Percentiles rank a stretch among this genome's conserved stretches.
phyloP scores from a whole-genome alignment of 305 asterid species.

The Solanum hybrid region DNA sequence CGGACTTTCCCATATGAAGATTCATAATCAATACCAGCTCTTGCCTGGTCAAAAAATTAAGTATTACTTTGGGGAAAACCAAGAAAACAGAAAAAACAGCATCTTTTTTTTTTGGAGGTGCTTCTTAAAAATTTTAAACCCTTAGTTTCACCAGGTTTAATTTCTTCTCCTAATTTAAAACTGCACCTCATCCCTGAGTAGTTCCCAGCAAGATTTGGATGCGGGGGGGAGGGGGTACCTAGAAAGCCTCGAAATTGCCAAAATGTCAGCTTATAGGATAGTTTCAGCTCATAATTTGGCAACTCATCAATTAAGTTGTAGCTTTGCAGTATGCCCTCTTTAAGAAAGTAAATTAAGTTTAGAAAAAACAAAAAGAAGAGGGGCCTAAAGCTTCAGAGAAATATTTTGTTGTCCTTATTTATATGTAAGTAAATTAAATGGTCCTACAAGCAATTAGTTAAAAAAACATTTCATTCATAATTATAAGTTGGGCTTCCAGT shows the following conservation, averaged over 20 bases:
- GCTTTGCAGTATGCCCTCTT: background rate
- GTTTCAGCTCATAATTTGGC: background rate
- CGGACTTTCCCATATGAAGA: constrained; percentile 89
- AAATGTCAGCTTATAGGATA: background rate
- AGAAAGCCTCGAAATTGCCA: background rate
- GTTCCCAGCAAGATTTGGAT: background rate
- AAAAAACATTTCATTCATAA: background rate
- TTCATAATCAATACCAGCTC: constrained; percentile 93
- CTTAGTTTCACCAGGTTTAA: background rate
- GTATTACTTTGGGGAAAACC: background rate
- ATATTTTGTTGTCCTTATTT: background rate
- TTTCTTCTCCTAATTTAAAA: background rate
- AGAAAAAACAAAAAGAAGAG: background rate
- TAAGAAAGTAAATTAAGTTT: background rate
- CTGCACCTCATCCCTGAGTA: background rate
- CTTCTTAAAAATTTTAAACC: background rate
- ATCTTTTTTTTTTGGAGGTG: background rate
- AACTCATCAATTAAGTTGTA: background rate
- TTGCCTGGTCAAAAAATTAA: constrained; percentile 38
- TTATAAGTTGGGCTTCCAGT: background rate
- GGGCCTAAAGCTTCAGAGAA: background rate
- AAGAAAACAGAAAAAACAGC: background rate
- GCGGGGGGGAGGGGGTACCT: background rate
- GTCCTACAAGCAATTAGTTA: background rate
- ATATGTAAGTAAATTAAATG: background rate